A percentile compares a stretch with the other conserved stretches of the same genome.
Evolutionary conservation across 2,329 filamentous ascomycete species (phyloP).

Genomic region (Penicillium paneum): DNA sequence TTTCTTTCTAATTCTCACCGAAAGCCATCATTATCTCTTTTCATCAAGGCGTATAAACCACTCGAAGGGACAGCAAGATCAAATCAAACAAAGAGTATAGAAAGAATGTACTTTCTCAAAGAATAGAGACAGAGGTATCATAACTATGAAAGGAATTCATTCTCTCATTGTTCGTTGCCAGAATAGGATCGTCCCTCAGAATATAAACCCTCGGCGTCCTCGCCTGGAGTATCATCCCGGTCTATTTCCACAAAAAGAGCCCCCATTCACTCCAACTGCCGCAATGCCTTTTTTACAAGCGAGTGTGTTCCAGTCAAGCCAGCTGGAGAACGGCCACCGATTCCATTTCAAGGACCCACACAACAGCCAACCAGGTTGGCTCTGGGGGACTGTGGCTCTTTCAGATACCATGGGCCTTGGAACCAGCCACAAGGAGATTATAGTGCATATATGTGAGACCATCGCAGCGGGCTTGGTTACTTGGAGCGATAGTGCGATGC

Average conservation of each 20-base stretch:
- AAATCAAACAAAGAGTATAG: background rate
- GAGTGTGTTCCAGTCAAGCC: background rate
- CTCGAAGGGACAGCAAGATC: background rate
- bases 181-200: too few relatives aligned
- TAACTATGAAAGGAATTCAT: background rate
- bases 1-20: too few relatives aligned
- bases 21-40: background rate
- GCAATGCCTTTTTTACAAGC: background rate
- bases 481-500: background rate
- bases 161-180: background rate
- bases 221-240: background rate
- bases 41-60: background rate
- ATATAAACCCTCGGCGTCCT: background rate
- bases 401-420: background rate
- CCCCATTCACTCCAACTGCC: background rate
- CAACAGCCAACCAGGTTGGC: background rate
- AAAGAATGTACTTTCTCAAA: background rate
- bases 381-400: background rate
- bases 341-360: constrained; percentile 1
- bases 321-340: background rate
- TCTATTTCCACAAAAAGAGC: too few relatives aligned
- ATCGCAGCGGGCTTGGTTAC: background rate
- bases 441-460: background rate
- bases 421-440: background rate
- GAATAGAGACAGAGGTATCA: background rate